phyloP scores from a whole-genome alignment of 768 basidiomycete genomes.

The Termitomyces sp. region DNA sequence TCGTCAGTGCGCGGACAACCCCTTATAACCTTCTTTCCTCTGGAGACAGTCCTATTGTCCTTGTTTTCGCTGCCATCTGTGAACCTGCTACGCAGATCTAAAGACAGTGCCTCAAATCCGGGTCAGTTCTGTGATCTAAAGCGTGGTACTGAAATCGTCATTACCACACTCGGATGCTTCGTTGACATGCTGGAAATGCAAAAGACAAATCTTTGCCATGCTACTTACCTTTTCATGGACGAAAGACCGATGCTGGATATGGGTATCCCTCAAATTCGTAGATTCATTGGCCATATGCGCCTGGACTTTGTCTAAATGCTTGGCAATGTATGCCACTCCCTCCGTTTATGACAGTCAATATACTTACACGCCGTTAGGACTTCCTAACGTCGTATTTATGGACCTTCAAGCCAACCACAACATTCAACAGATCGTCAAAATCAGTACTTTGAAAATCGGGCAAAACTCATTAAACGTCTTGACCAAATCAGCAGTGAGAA shows the following conservation, averaged over 20 bases:
- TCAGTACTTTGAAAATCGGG: constrained; percentile 96
- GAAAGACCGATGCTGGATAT: constrained; percentile 99
- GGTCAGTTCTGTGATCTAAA: no score
- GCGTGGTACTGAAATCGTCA: no score
- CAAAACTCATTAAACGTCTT: constrained; percentile 93
- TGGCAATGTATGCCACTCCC: constrained; percentile 58
- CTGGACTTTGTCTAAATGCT: constrained; percentile 72
- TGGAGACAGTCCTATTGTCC: no score
- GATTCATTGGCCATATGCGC: constrained; percentile 45
- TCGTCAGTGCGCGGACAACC: no score
- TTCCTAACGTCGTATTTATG: constrained; percentile 99
- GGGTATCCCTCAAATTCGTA: constrained; percentile 99
- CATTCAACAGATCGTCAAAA: constrained; percentile 92
- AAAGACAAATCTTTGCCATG: constrained; percentile 92
- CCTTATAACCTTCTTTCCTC: no score
- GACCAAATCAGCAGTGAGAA: constrained; percentile 96
- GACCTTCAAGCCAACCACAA: constrained; percentile 98
- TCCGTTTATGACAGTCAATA: neutral
- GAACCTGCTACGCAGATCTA: no score
- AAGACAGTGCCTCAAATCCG: no score
- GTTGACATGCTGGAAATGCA: no score
- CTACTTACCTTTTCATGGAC: constrained; percentile 98
- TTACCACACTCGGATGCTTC: no score
- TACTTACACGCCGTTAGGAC: constrained; percentile 47
- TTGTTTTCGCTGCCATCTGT: no score